These are phyloP conservation scores for Diaporthe sp. DNA, from an alignment of 2,329 filamentous ascomycete genomes.

Conservation along the genomic window DNA sequence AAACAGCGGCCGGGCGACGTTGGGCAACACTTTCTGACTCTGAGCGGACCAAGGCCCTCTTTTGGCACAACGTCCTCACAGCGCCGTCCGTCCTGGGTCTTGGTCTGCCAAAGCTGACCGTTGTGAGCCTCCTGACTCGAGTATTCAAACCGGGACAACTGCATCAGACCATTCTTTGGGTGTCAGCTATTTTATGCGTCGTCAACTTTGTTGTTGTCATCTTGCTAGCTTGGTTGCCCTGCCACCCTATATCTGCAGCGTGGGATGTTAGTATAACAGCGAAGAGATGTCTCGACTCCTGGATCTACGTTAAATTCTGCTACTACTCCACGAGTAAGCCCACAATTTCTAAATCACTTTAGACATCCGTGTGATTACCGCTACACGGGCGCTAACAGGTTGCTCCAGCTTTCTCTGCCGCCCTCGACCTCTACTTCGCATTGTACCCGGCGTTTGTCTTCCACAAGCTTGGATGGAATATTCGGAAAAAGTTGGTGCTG, in stretches of 20 bases:
- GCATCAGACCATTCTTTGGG: neutral
- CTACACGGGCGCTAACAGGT: neutral
- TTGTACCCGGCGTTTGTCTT: slow-evolving; percentile 10
- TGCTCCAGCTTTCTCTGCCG: neutral
- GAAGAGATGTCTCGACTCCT: neutral
- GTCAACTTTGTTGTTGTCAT: slow-evolving; percentile 7
- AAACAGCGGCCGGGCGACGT: neutral
- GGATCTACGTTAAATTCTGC: slow-evolving; percentile 20
- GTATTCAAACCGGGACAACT: slow-evolving; percentile 1
- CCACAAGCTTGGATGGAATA: slow-evolving; percentile 3
- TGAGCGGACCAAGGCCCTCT: neutral
- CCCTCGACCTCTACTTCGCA: neutral
- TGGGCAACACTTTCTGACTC: neutral
- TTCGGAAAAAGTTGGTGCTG: neutral
- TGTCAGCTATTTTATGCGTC: slow-evolving; percentile 2
- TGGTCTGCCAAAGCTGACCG: slow-evolving; percentile 10
- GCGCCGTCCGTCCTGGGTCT: neutral
- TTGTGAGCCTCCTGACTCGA: slow-evolving; percentile 17
- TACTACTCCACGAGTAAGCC: slow-evolving; percentile 10
- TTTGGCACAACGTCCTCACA: slow-evolving; percentile 7
- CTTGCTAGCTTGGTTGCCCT: neutral
- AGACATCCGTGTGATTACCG: neutral
- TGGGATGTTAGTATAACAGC: neutral
- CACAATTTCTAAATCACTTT: too few relatives aligned
- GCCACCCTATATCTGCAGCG: neutral